Base-by-base conservation (phyloP, 805 yeast genomes). In the Pichia cephalocereana region DNA sequence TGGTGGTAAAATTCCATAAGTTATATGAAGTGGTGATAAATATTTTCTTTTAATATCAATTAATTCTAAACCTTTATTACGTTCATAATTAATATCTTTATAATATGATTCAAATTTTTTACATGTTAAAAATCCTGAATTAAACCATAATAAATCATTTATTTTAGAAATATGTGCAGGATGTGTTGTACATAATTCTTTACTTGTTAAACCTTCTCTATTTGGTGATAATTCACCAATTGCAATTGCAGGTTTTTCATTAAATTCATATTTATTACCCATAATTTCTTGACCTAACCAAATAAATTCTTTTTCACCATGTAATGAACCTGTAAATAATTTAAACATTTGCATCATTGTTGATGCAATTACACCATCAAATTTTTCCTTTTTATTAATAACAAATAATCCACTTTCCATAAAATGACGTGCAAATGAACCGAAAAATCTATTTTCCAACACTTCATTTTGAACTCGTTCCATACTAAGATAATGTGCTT, bases 231-330 rank as follows among this genome's bases (percentile, higher is more conserved):
- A 46, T 46, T 57, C 61, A 12, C 86, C 87, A 2, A 76, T 73
- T 19, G 81, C 68, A 2, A 80, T 85, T 0, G 84, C 84, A n/a
- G 75, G 68, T 54, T 69, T 61, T 8, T 62, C 48, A 55, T 80
- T 81, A 59, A 82, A 74, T 30, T 60, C 63, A 53, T 78, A 79
- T 19, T 65, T 60, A 55, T 80, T 79, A 12, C 86, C 82, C 40
- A 75, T 69, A 38, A 75, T 66, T 41, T 75, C 70, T 61, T 80
- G 76, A 2, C 86, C 86, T 34, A 85, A 59, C 91, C 91, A 83
- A 57, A 83, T 79, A 54, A 84, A 67, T 59, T 85, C 93, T 56
- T 85, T 85, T 53, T 85, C 95, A 38, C 95, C 95, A 72, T 85
- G 84, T 10, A 83, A 72, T 18, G 81, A 74, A 1, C 75, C 69